A percentile compares a stretch with the other conserved stretches of the same genome.
Evolutionary conservation across 306 rosid genomes (phyloP).

Genomic region (Lathyrus tuberosus): DNA sequence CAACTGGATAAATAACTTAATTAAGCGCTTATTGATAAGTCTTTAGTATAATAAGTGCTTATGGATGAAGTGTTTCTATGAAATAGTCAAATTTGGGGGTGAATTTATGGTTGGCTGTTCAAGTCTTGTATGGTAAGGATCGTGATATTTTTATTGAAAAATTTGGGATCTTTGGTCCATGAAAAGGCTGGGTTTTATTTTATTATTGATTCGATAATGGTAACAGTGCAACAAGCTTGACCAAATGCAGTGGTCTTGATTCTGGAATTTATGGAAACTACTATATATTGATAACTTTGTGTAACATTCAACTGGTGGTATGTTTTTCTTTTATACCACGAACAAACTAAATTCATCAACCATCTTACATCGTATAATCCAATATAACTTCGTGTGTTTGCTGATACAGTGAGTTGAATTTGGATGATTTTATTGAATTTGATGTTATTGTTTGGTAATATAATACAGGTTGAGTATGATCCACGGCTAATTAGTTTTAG

Average conservation of each 20-base stretch:
- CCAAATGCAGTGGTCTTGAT: conserved; percentile 6
- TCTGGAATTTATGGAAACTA: conserved; percentile 27
- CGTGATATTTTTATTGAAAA: conserved; percentile 17
- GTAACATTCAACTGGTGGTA: conserved; percentile 6
- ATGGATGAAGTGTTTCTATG: neutral
- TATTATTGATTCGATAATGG: neutral
- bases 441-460: conserved; percentile 23
- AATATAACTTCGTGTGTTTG: conserved; percentile 25
- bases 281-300: conserved; percentile 2
- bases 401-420: neutral
- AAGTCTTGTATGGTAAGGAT: conserved; percentile 17
- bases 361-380: conserved; percentile 1
- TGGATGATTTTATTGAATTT: conserved; percentile 30
- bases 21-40: neutral
- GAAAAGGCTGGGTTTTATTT: conserved; percentile 2
- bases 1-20: neutral
- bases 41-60: neutral
- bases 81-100: neutral
- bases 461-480: conserved; percentile 82
- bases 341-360: conserved; percentile 2
- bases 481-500: conserved; percentile 61
- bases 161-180: conserved; percentile 12
- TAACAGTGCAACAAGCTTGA: conserved; percentile 5
- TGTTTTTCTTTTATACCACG: neutral
- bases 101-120: conserved; percentile 32